A percentile compares a stretch with the other conserved stretches of the same genome.
These are phyloP conservation scores for Tolypocladium amazonense DNA, from an alignment of 2,329 filamentous ascomycete species.

Conservation along the genomic window DNA sequence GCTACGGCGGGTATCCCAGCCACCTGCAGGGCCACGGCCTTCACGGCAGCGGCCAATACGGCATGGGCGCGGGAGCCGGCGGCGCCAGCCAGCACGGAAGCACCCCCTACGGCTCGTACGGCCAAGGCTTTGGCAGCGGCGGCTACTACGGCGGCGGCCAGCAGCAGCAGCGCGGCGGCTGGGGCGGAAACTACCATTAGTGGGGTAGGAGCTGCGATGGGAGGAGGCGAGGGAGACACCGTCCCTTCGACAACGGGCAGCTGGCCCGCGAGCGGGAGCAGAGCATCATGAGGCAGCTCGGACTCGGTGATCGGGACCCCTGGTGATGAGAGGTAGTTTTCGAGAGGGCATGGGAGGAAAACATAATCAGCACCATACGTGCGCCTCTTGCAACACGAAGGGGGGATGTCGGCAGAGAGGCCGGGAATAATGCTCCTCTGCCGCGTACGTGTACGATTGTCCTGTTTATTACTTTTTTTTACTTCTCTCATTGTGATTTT, in stretches of 20 bases:
- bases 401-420: slow-evolving; percentile 5
- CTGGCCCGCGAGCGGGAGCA: slow-evolving; percentile 4
- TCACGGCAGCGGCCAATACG: slow-evolving; percentile 45
- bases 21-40: slow-evolving; percentile 42
- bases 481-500: slow-evolving; percentile 11
- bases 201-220: slow-evolving; percentile 20
- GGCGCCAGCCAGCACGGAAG: slow-evolving; percentile 39
- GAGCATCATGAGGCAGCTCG: slow-evolving; percentile 7
- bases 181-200: slow-evolving; percentile 51
- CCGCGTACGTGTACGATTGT: slow-evolving; percentile 27
- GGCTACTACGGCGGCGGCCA: slow-evolving; percentile 33
- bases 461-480: slow-evolving; percentile 12
- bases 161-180: slow-evolving; percentile 38
- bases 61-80: slow-evolving; percentile 37
- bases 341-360: slow-evolving; percentile 14
- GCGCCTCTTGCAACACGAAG: slow-evolving; percentile 5
- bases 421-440: slow-evolving; percentile 2
- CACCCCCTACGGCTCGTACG: slow-evolving; percentile 43
- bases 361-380: slow-evolving; percentile 20
- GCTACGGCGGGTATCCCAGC: slow-evolving; percentile 44
- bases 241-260: slow-evolving; percentile 1
- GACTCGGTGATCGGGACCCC: slow-evolving; percentile 5
- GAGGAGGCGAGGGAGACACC: slow-evolving; percentile 8
- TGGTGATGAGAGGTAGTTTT: slow-evolving; percentile 2
- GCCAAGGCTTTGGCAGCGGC: slow-evolving; percentile 34